phyloP scores from a whole-genome alignment of 2,329 filamentous ascomycete species.

The Ceratocystis alfenasii region DNA sequence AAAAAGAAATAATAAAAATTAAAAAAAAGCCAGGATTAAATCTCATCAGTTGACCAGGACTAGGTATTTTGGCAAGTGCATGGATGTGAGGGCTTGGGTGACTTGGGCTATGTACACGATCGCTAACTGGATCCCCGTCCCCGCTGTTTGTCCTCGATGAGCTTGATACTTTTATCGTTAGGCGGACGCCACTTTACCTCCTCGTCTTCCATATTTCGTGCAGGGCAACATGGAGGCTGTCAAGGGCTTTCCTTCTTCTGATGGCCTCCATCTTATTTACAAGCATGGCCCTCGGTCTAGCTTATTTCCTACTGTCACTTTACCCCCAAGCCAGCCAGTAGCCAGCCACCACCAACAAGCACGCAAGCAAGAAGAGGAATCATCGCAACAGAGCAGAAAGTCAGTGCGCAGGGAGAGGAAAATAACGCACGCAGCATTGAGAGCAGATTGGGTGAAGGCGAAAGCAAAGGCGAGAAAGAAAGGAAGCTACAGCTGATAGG shows the following conservation, averaged over 20 bases:
- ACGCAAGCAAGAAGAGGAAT: too few relatives aligned
- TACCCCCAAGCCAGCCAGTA: too few relatives aligned
- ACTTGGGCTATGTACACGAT: background rate
- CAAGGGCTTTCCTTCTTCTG: background rate
- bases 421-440: too few relatives aligned
- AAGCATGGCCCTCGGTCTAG: too few relatives aligned
- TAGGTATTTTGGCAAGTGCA: too few relatives aligned
- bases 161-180: background rate
- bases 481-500: background rate
- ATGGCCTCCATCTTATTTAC: too few relatives aligned
- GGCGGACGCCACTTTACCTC: background rate
- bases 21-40: background rate
- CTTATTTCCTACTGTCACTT: too few relatives aligned
- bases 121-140: background rate
- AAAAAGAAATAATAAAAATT: background rate
- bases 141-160: background rate
- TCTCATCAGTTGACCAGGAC: background rate
- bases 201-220: background rate
- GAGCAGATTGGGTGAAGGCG: background rate
- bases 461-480: background rate
- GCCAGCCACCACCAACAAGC: too few relatives aligned
- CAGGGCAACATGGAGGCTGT: background rate
- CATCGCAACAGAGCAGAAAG: too few relatives aligned
- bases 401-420: too few relatives aligned
- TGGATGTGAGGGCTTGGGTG: background rate